These are phyloP conservation scores for Talaromyces sp. DNA, from an alignment of 2,329 filamentous ascomycete genomes.

Conservation along the genomic window DNA sequence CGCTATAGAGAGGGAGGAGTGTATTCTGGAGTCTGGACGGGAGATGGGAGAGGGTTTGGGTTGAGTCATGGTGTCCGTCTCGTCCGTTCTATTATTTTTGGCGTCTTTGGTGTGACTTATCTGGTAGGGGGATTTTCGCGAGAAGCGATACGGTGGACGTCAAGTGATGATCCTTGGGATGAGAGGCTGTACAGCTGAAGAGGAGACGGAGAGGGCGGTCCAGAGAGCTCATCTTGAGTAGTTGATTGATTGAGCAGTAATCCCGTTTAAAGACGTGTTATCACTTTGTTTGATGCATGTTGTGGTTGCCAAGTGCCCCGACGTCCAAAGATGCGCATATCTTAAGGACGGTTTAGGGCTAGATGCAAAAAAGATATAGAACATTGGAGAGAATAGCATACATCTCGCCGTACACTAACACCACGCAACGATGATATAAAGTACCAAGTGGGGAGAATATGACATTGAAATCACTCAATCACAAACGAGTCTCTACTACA, in stretches of 20 bases:
- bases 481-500: no score
- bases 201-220: not conserved
- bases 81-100: no score
- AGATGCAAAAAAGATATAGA: not conserved
- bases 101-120: no score
- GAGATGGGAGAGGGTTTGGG: not conserved
- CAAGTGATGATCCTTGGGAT: not conserved
- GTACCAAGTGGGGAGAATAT: not conserved
- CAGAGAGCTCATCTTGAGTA: not conserved
- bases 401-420: no score
- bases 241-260: no score
- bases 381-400: not conserved
- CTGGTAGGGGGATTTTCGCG: no score
- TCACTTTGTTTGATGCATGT: not conserved
- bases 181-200: not conserved
- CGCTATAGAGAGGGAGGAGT: not conserved
- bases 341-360: not conserved
- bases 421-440: no score
- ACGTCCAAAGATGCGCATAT: not conserved
- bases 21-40: not conserved
- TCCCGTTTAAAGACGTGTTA: not conserved
- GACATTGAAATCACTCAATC: not conserved
- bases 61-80: not conserved
- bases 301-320: not conserved
- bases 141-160: no score